phyloP scores from a whole-genome alignment of 768 basidiomycete genomes.

The Nevesoporus exiguus region DNA sequence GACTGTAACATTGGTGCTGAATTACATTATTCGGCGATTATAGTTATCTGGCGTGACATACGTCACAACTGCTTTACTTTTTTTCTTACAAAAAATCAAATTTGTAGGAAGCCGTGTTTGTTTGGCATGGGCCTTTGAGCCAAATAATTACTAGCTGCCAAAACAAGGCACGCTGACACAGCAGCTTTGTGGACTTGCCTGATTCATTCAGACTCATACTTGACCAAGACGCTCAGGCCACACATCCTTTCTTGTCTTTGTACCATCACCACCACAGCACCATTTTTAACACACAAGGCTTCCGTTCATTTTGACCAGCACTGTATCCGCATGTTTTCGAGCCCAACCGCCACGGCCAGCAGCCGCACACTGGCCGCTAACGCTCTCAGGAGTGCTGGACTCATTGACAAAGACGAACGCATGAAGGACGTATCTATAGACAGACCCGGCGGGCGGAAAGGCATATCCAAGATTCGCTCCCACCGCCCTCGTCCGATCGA shows the following conservation, averaged over 20 bases:
- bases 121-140: slow-evolving; percentile 27
- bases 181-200: slow-evolving; percentile 15
- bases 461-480: slow-evolving; percentile 54
- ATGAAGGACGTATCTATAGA: slow-evolving; percentile 67
- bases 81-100: neutral
- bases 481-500: slow-evolving; percentile 63
- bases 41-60: slow-evolving; percentile 15
- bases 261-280: slow-evolving; percentile 12
- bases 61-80: slow-evolving; percentile 21
- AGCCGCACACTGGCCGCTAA: slow-evolving; percentile 55
- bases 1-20: slow-evolving; percentile 3
- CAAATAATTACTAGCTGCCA: slow-evolving; percentile 25
- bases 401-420: slow-evolving; percentile 70
- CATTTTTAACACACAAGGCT: neutral
- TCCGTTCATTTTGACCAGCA: neutral
- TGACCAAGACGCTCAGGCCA: slow-evolving; percentile 1
- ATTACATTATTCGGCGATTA: slow-evolving; percentile 15
- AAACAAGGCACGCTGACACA: slow-evolving; percentile 26
- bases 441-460: slow-evolving; percentile 73
- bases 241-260: slow-evolving; percentile 13
- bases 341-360: slow-evolving; percentile 55
- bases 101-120: slow-evolving; percentile 5
- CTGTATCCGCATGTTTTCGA: slow-evolving; percentile 49
- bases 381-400: slow-evolving; percentile 66
- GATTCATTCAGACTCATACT: slow-evolving; percentile 17